phyloP scores from a whole-genome alignment of 2,329 filamentous ascomycete genomes.

The Monosporascus sp. region DNA sequence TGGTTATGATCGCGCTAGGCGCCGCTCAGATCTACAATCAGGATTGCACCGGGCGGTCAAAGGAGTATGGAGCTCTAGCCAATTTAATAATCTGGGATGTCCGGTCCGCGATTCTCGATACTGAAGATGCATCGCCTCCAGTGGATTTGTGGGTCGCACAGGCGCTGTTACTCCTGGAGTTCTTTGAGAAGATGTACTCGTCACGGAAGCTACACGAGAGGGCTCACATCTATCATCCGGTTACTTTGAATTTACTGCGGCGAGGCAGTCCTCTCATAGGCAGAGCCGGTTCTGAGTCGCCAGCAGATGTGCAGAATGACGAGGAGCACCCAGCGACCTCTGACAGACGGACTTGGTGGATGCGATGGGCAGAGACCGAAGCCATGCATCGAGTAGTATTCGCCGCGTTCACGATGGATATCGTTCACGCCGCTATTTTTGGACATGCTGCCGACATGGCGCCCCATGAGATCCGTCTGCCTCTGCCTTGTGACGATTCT shows the following conservation, averaged over 20 bases:
- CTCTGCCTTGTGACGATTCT: conserved; percentile 80
- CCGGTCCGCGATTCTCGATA: conserved; percentile 78
- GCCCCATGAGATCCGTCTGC: conserved; percentile 80
- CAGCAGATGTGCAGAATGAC: conserved; percentile 60
- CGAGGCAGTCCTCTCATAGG: conserved; percentile 83
- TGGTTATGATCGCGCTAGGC: conserved; percentile 80
- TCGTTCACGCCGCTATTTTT: conserved; percentile 87
- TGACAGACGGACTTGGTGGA: conserved; percentile 61
- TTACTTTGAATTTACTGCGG: conserved; percentile 77
- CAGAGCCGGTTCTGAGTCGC: conserved; percentile 71
- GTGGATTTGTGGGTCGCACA: conserved; percentile 88
- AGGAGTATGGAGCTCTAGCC: conserved; percentile 42
- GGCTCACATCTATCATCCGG: conserved; percentile 84
- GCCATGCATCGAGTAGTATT: conserved; percentile 83
- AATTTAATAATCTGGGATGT: conserved; percentile 64
- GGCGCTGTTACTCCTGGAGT: conserved; percentile 73
- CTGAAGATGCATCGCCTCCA: conserved; percentile 75
- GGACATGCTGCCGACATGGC: conserved; percentile 88
- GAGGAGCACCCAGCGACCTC: conserved; percentile 44
- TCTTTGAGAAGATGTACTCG: conserved; percentile 90
- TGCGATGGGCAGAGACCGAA: conserved; percentile 83
- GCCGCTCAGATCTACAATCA: conserved; percentile 69
- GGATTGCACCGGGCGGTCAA: conserved; percentile 47
- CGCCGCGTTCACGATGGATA: conserved; percentile 84
- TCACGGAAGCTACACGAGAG: conserved; percentile 78